A percentile compares a stretch with the other conserved stretches of the same genome.
These are phyloP conservation scores for Ballota nigra DNA, from an alignment of 257 asterid species.

Conservation along the genomic window DNA sequence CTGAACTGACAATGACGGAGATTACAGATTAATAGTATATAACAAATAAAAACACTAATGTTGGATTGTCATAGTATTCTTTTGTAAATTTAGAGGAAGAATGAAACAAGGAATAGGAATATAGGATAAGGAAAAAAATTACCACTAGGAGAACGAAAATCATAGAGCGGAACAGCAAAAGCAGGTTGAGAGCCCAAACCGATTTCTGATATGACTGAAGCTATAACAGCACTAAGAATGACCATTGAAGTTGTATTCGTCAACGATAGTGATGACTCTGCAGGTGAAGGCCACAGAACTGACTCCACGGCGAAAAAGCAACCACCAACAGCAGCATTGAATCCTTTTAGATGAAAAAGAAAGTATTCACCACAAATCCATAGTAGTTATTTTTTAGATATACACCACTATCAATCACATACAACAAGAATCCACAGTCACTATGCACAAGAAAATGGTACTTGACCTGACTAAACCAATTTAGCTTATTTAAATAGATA, in stretches of 20 bases:
- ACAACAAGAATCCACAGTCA: neutral
- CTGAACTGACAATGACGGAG: constrained; percentile 64
- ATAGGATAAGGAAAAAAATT: constrained; percentile 30
- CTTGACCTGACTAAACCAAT: too few relatives aligned
- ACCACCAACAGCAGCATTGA: constrained; percentile 97
- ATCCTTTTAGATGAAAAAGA: constrained; percentile 44
- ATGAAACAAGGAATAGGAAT: neutral
- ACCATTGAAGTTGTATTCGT: constrained; percentile 97
- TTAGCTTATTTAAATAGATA: constrained; percentile 1
- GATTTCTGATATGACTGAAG: constrained; percentile 83
- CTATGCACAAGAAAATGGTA: neutral
- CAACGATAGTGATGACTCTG: constrained; percentile 67
- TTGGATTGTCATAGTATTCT: neutral
- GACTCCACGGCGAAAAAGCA: constrained; percentile 97
- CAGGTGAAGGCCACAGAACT: constrained; percentile 93
- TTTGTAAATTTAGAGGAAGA: neutral
- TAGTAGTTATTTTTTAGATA: neutral
- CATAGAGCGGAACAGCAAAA: constrained; percentile 82
- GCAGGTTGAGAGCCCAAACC: constrained; percentile 98
- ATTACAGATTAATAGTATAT: constrained; percentile 15
- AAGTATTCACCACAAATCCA: constrained; percentile 8
- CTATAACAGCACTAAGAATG: constrained; percentile 92
- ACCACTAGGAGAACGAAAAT: constrained; percentile 97
- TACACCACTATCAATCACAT: constrained; percentile 3
- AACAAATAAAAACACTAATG: neutral